phyloP scores from a whole-genome alignment of 305 asterid species.

The Petunia hybrid region DNA sequence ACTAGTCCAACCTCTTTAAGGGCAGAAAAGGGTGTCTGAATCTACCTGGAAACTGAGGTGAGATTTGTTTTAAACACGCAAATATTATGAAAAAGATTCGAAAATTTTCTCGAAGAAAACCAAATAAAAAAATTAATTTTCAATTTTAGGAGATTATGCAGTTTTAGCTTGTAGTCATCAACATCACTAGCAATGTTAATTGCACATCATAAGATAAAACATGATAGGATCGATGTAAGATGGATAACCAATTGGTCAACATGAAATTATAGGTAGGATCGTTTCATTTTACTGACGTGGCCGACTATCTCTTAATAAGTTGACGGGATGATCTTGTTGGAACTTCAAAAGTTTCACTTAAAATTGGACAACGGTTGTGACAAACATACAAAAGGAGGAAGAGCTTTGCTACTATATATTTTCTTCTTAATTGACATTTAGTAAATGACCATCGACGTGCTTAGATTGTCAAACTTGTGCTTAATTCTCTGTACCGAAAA shows the following conservation, averaged over 20 bases:
- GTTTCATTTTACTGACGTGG: too few species aligned
- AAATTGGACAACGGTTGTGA: not conserved
- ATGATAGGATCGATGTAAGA: not conserved
- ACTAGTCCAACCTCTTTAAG: conserved; percentile 37
- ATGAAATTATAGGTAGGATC: not conserved
- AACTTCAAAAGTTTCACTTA: not conserved
- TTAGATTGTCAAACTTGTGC: not conserved
- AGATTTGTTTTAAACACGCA: conserved; percentile 48
- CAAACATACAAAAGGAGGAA: conserved; percentile 10
- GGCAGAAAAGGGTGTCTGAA: conserved; percentile 49
- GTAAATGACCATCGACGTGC: conserved; percentile 26
- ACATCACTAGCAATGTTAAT: not conserved
- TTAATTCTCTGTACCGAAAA: conserved; percentile 1
- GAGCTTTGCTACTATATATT: not conserved
- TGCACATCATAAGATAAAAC: not conserved
- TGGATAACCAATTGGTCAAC: not conserved
- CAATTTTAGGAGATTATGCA: not conserved
- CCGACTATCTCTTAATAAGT: too few species aligned
- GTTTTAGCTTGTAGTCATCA: not conserved
- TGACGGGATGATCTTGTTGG: too few species aligned
- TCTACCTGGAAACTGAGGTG: conserved; percentile 62
- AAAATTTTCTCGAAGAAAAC: not conserved
- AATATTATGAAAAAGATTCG: not conserved
- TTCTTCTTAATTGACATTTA: not conserved
- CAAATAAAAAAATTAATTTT: not conserved